phyloP scores from a whole-genome alignment of 257 asterid species.

The Solanum corneliomulleri region DNA sequence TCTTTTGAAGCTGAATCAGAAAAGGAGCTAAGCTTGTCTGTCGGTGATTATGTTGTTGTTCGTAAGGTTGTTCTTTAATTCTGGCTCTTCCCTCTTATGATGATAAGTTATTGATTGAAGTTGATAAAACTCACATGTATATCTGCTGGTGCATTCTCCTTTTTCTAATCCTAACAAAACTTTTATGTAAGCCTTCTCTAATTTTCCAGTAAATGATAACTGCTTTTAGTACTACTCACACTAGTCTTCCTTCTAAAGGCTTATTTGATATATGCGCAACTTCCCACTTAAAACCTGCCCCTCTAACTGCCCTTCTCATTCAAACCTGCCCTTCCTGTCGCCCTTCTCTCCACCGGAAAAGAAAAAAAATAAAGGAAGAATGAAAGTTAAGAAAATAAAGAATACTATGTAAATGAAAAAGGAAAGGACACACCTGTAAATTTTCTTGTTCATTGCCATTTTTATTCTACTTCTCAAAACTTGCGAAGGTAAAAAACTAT shows the following conservation, averaged over 20 bases:
- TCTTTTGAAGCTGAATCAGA: constrained; percentile 69
- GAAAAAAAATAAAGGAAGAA: neutral
- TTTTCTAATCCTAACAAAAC: neutral
- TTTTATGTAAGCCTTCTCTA: neutral
- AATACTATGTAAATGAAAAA: neutral
- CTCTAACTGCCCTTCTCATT: neutral
- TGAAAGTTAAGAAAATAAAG: neutral
- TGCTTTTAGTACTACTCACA: neutral
- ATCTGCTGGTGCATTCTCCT: neutral
- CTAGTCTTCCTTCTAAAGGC: neutral
- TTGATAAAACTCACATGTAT: neutral
- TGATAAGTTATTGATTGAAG: neutral
- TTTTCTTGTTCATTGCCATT: neutral
- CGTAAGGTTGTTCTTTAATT: constrained; percentile 45
- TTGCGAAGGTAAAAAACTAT: neutral
- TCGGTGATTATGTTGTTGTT: constrained; percentile 80
- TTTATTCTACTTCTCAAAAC: neutral
- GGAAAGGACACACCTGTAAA: neutral
- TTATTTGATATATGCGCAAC: neutral
- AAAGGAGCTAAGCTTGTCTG: constrained; percentile 71
- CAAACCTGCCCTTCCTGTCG: neutral
- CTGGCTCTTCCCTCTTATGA: neutral
- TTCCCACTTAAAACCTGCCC: neutral
- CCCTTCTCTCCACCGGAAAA: neutral
- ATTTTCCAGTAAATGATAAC: neutral